Percentiles rank a stretch among this genome's conserved stretches.
Conservation (phyloP, 169 alveolate species). For the Neospora caninum region DNA sequence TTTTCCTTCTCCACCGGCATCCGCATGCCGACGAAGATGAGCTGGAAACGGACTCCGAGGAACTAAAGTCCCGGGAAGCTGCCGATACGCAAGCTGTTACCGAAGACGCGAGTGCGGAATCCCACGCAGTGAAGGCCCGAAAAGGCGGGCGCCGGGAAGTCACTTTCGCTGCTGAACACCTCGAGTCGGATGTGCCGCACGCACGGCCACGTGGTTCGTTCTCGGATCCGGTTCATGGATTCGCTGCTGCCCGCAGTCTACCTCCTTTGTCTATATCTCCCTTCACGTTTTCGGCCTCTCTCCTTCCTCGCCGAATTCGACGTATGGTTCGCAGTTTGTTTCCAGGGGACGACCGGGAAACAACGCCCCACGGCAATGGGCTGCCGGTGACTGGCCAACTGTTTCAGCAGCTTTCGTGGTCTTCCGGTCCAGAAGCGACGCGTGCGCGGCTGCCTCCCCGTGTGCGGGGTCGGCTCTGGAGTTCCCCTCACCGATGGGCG, state of each 20-base stretch:
- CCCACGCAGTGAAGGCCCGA: neutral
- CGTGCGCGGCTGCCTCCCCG: too few species aligned
- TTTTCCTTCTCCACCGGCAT: slow-evolving; percentile 36
- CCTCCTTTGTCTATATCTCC: slow-evolving; percentile 35
- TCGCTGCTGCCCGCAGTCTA: neutral
- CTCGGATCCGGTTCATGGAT: neutral
- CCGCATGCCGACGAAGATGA: neutral
- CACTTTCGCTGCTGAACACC: neutral
- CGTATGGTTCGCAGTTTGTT: neutral
- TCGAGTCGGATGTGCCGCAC: neutral
- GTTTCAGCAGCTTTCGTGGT: neutral
- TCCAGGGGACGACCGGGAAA: neutral
- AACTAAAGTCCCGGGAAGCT: neutral
- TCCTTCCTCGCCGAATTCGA: neutral
- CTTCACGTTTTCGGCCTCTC: neutral
- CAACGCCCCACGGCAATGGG: neutral
- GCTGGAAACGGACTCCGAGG: neutral
- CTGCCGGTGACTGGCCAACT: neutral
- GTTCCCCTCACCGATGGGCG: too few species aligned
- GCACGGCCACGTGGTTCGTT: neutral
- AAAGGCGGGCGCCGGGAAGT: neutral
- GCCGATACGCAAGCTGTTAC: neutral
- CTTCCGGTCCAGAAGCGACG: too few species aligned
- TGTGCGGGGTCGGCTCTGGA: too few species aligned
- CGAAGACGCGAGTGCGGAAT: neutral